Evolutionary conservation across 2,329 filamentous ascomycete genomes (phyloP).

Genomic region (Phyllosticta citribraziliensis): DNA sequence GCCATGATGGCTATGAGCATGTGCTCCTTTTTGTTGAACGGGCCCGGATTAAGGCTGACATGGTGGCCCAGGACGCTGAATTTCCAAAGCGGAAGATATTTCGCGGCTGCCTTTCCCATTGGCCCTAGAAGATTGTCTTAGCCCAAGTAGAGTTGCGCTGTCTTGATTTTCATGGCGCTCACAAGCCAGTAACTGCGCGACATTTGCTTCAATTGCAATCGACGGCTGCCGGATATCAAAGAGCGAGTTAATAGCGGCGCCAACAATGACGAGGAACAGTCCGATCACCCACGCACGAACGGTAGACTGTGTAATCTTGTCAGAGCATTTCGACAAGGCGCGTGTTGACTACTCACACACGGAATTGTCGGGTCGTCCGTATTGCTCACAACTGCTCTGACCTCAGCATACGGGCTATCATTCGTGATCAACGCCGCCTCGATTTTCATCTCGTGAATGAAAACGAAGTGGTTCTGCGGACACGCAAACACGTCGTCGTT

Average conservation of each 20-base stretch:
- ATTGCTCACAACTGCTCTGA: constrained; percentile 12
- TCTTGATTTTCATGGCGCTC: constrained; percentile 37
- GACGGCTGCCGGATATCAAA: constrained; percentile 54
- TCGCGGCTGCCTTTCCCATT: constrained; percentile 26
- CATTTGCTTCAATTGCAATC: constrained; percentile 50
- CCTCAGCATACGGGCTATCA: constrained; percentile 13
- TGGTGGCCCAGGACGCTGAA: constrained; percentile 9
- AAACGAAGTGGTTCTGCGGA: constrained; percentile 38
- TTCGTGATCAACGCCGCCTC: constrained; percentile 45
- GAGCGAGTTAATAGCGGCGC: constrained; percentile 46
- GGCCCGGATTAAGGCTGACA: constrained; percentile 11
- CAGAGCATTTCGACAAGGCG: neutral
- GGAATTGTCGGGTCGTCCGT: constrained; percentile 17
- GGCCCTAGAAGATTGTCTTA: constrained; percentile 50
- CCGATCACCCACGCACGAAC: constrained; percentile 38
- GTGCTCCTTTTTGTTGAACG: constrained; percentile 14
- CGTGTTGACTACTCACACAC: constrained; percentile 1
- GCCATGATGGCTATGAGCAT: constrained; percentile 57
- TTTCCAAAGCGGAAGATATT: constrained; percentile 2
- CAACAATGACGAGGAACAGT: constrained; percentile 35
- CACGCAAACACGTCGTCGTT: constrained; percentile 37
- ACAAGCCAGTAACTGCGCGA: constrained; percentile 56
- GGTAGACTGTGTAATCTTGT: constrained; percentile 16
- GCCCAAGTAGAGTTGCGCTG: constrained; percentile 29
- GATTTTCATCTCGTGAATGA: constrained; percentile 47